Evolutionary conservation across 78 protist genomes (phyloP).

Genomic region (Polysphondylium violaceum): DNA sequence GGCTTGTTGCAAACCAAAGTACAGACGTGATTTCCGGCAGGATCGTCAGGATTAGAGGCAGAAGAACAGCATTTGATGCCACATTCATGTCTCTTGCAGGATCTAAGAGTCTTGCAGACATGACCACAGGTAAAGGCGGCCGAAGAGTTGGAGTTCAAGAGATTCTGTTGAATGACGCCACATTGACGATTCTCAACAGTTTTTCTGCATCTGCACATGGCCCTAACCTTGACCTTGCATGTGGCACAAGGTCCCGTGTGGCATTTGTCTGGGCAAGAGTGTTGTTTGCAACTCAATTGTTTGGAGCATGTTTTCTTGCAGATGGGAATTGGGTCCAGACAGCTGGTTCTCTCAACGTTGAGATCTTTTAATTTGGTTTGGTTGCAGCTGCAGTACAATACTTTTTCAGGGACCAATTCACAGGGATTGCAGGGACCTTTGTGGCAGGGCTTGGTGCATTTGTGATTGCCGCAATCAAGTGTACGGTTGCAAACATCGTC

Average conservation of each 20-base stretch:
- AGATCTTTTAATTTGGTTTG: conserved; percentile 10
- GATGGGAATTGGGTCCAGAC: conserved; percentile 75
- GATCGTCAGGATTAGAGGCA: conserved; percentile 9
- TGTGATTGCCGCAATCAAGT: conserved; percentile 54
- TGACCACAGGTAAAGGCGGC: conserved; percentile 26
- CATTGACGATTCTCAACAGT: conserved; percentile 62
- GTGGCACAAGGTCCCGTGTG: conserved; percentile 77
- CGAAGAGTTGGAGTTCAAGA: not conserved
- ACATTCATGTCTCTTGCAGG: conserved; percentile 83
- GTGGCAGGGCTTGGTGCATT: conserved; percentile 59
- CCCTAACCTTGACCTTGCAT: conserved; percentile 50
- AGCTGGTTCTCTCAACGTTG: conserved; percentile 5
- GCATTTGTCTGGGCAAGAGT: conserved; percentile 65
- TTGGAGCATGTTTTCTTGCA: conserved; percentile 62
- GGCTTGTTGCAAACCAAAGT: conserved; percentile 64
- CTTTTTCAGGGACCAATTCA: conserved; percentile 12
- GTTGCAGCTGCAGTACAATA: conserved; percentile 24
- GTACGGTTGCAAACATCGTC: conserved; percentile 21
- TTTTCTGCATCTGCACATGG: conserved; percentile 70
- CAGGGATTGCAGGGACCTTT: conserved; percentile 80
- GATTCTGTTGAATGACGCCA: conserved; percentile 51
- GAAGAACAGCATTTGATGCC: conserved; percentile 81
- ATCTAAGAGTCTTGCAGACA: conserved; percentile 50
- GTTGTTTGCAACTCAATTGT: conserved; percentile 62
- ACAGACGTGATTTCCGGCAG: conserved; percentile 79